Evolutionary conservation across 805 yeast species (phyloP).

Genomic region (Wickerhamomyces pijperi): DNA sequence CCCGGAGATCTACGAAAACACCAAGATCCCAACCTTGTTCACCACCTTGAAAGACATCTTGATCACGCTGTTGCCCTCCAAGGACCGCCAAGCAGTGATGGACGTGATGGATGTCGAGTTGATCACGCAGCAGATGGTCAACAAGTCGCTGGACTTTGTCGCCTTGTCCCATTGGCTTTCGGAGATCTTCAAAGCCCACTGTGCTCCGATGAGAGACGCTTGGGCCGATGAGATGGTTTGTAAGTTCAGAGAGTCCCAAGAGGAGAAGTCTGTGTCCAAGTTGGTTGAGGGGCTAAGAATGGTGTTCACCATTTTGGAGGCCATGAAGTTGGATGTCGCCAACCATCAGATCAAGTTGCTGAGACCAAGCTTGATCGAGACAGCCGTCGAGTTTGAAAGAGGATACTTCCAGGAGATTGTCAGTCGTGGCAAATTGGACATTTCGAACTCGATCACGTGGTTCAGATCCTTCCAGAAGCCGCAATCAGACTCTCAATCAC

Average conservation of each 20-base stretch:
- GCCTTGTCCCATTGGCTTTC: conserved; percentile 67
- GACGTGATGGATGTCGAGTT: conserved; percentile 71
- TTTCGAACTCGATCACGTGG: conserved; percentile 19
- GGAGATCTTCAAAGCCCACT: conserved; percentile 70
- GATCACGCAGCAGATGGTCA: conserved; percentile 61
- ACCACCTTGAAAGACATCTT: conserved; percentile 70
- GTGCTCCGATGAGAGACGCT: conserved; percentile 91
- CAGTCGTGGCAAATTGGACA: conserved; percentile 21
- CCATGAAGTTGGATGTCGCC: conserved; percentile 92
- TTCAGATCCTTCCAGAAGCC: conserved; percentile 9
- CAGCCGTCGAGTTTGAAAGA: conserved; percentile 81
- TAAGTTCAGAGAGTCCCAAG: conserved; percentile 27
- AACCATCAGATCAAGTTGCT: conserved; percentile 84
- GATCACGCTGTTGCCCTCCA: conserved; percentile 62
- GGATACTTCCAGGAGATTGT: conserved; percentile 74
- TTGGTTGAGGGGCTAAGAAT: conserved; percentile 69
- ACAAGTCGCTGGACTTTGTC: conserved; percentile 63
- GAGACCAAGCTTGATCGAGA: conserved; percentile 74
- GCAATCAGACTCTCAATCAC: conserved; percentile 15
- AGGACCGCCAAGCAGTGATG: conserved; percentile 55
- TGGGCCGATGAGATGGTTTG: conserved; percentile 78
- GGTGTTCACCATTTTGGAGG: conserved; percentile 76
- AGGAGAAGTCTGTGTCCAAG: conserved; percentile 22
- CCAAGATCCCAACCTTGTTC: conserved; percentile 53
- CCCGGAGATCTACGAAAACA: conserved; percentile 4